phyloP scores from a whole-genome alignment of 148 eudicot genomes.

The Drosera capensis region DNA sequence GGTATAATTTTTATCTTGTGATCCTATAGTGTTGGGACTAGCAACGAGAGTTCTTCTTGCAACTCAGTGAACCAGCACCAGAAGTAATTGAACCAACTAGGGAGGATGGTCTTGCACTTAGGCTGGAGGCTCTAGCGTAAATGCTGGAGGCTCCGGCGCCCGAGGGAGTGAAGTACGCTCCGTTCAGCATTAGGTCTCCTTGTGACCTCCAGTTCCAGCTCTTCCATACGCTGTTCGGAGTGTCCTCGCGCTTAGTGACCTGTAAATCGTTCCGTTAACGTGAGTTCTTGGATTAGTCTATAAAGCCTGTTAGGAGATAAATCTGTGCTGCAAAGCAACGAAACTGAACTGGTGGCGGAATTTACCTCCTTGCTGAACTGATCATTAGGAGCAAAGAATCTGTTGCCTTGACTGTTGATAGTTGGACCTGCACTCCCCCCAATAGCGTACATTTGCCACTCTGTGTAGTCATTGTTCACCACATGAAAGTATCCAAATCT shows the following conservation, averaged over 20 bases:
- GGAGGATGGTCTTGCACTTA: conserved; percentile 45
- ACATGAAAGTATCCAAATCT: conserved; percentile 64
- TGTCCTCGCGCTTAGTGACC: conserved; percentile 51
- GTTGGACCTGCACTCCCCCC: conserved; percentile 63
- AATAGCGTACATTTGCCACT: conserved; percentile 64
- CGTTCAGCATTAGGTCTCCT: conserved; percentile 45
- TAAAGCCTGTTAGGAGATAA: neutral
- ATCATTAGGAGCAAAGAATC: conserved; percentile 51
- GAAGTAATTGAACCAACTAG: conserved; percentile 33
- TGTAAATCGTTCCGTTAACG: conserved; percentile 3
- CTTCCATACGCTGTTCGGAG: conserved; percentile 33
- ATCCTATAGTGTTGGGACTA: conserved; percentile 2
- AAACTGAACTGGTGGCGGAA: too few relatives aligned
- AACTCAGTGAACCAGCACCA: conserved; percentile 35
- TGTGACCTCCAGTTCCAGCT: conserved; percentile 67
- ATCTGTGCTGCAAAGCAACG: neutral
- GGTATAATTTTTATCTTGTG: too few relatives aligned
- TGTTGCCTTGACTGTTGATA: conserved; percentile 55
- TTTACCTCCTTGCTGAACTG: conserved; percentile 36
- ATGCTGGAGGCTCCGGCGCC: conserved; percentile 33
- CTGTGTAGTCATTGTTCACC: conserved; percentile 63
- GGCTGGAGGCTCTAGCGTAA: conserved; percentile 49
- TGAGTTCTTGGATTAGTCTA: neutral
- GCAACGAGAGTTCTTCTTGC: conserved; percentile 40
- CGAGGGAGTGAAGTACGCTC: conserved; percentile 43